Evolutionary conservation across 495 filamentous ascomycete genomes (phyloP), one percentile per base, ranked within the genome.

Genomic region (Physcia stellaris): DNA sequence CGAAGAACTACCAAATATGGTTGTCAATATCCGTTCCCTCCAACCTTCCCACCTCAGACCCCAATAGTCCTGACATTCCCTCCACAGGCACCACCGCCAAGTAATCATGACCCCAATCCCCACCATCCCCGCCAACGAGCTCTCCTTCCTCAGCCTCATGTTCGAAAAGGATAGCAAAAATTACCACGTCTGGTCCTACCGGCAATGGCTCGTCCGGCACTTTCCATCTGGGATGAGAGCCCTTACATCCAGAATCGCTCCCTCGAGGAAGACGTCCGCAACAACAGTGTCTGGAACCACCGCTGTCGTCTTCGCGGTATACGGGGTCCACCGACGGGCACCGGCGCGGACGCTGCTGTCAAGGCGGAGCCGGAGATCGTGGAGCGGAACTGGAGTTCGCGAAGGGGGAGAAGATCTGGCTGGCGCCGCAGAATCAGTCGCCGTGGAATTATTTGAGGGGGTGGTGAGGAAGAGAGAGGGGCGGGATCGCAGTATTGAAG

Each of bases 1-100:
- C 88, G 50, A 98, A 98, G 56, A 98, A 96, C 56, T 98, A 95
- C 60, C 90, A 98, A 57, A 96, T 96, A 53, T 96, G 90, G 70
- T 73, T 13, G 38, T 41, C 19, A 4, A 12, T 12, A 17, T 17
- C 6, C 15, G 13, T 32, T 9, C 21, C 7, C 4, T 1, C 24
- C 28, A 30, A 21, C 16, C 9, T 41, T 9, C 30, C 22, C 16
- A 7, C 17, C 16, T 24, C 15, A 2, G 29, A 10, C 7, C 23
- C 21, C 2, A 7, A n/a, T n/a, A n/a, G n/a, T n/a, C 40, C 16
- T 18, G 16, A 35, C 18, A 7, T 12, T 16, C 29, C 16, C 15
- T 12, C 9, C 13, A 13, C 20, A 10, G 70, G 90, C 86, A 94
- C 52, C 92, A 96, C 56, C 82, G 90, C 19, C 83, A 94, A 58